Evolutionary conservation across 805 yeast species (phyloP).

Genomic region (Candida nemodendra): DNA sequence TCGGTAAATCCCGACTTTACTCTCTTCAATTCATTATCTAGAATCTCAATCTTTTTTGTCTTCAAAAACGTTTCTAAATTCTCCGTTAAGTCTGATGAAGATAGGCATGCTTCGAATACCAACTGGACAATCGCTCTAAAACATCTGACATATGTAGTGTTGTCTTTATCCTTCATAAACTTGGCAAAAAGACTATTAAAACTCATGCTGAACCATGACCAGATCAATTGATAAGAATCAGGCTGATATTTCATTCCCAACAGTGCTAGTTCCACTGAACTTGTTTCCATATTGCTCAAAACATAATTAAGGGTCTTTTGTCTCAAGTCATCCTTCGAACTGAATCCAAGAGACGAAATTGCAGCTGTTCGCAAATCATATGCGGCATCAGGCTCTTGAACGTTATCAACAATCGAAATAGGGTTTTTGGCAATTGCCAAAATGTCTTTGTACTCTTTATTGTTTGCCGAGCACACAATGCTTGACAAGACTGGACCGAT

Average conservation of each 20-base stretch:
- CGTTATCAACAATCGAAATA: slow-evolving; percentile 41
- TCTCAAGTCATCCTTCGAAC: slow-evolving; percentile 43
- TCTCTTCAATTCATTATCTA: slow-evolving; percentile 22
- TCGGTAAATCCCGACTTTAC: slow-evolving; percentile 25
- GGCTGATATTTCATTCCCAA: slow-evolving; percentile 48
- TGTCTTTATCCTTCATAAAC: slow-evolving; percentile 42
- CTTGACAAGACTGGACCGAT: slow-evolving; percentile 42
- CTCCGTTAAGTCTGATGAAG: slow-evolving; percentile 16
- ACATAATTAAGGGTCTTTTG: slow-evolving; percentile 58
- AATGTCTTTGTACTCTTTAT: slow-evolving; percentile 60
- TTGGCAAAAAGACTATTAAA: slow-evolving; percentile 52
- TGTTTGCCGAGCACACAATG: slow-evolving; percentile 23
- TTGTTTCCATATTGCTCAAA: slow-evolving; percentile 52
- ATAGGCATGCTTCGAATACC: slow-evolving; percentile 34
- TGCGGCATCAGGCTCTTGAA: slow-evolving; percentile 20
- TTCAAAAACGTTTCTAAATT: slow-evolving; percentile 22
- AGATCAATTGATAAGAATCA: slow-evolving; percentile 35
- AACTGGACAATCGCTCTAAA: slow-evolving; percentile 44
- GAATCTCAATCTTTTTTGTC: slow-evolving; percentile 20
- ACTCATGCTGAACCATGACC: slow-evolving; percentile 58
- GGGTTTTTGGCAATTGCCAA: slow-evolving; percentile 52
- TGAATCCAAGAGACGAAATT: slow-evolving; percentile 53
- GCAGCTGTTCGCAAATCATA: slow-evolving; percentile 55
- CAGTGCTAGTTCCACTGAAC: slow-evolving; percentile 54
- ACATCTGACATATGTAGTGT: slow-evolving; percentile 40